Evolutionary conservation across 169 alveolate species (phyloP), one percentile per base, ranked within the genome.

Genomic region (Eimeria sp.): DNA sequence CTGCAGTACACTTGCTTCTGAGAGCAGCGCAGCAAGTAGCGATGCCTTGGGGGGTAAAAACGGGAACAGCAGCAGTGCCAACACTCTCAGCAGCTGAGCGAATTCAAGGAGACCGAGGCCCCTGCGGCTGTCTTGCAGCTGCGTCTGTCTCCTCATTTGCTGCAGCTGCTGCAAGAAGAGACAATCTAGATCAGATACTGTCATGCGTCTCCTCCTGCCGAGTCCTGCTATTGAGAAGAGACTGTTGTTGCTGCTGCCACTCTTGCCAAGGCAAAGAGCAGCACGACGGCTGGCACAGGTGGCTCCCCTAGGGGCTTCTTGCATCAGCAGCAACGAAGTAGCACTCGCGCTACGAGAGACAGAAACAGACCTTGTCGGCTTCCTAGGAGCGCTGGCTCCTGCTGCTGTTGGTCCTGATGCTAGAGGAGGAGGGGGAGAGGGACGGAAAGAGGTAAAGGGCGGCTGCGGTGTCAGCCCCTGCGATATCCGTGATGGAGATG

Each of bases 41-140:
- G 75, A 63, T 7, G 78, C 61, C 43, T 54, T 70, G 61, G 61
- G 61, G 16, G 61, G 61, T 14, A 54, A 14, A 14, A 54, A 54
- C 61, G 61, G 61, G 16, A 54, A 25, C 75, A 65, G 11, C 75
- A 65, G n/a, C 61, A 54, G 61, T 4, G 61, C 47, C 76, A 54
- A 4, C 61, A 54, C 61, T 14, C 16, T 54, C 61, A 54, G 4
- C 61, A 54, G 61, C 61, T 54, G 83, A 30, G 89, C 83, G 22
- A 83, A 30, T 80, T 90, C 95, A 78, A 90, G 45, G 70, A 90
- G 80, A 16, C 95, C 95, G 16, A 90, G 43, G n/a, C 95, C 95
- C 45, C 54, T 14, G 27, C 89, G 34, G 63, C 61, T 49, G 25
- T 90, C 95, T 30, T 73, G 89, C 75, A 90, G 72, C 95, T 90